A percentile compares a stretch with the other conserved stretches of the same genome.
phyloP scores from a whole-genome alignment of 768 basidiomycete genomes.

The Psilocybe sp. region DNA sequence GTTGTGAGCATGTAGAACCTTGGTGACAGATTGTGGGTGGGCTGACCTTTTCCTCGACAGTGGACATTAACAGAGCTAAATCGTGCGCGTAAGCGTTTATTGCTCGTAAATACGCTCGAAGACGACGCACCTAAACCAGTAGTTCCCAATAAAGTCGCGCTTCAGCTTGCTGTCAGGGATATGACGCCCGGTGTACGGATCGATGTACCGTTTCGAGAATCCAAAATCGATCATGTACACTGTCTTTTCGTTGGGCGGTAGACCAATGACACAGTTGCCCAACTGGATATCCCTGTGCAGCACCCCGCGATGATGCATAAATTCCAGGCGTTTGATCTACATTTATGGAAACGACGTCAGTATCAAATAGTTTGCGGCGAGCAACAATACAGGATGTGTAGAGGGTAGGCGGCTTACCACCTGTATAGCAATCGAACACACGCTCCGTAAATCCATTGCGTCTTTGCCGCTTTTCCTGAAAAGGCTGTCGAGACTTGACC shows the following conservation, averaged over 20 bases:
- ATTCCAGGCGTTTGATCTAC: conserved; percentile 69
- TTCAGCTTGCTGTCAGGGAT: conserved; percentile 66
- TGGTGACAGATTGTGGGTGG: neutral
- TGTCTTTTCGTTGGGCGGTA: conserved; percentile 50
- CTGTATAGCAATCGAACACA: conserved; percentile 76
- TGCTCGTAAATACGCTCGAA: neutral
- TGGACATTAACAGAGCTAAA: conserved; percentile 75
- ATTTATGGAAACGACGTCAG: too few relatives aligned
- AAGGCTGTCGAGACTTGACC: conserved; percentile 64
- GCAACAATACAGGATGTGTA: neutral
- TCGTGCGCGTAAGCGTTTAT: too few relatives aligned
- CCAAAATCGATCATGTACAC: conserved; percentile 88
- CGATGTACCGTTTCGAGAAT: conserved; percentile 77
- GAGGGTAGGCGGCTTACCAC: conserved; percentile 43
- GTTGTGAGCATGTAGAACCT: neutral
- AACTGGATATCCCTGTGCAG: conserved; percentile 80
- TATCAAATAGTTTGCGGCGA: conserved; percentile 1
- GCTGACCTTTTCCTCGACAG: conserved; percentile 70
- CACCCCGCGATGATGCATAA: conserved; percentile 72
- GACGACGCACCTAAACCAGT: conserved; percentile 67
- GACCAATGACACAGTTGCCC: conserved; percentile 71
- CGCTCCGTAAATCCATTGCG: conserved; percentile 65
- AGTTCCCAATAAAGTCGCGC: conserved; percentile 80
- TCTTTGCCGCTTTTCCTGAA: conserved; percentile 54
- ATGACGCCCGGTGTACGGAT: conserved; percentile 61